Conservation (phyloP, 2,329 filamentous ascomycete genomes). For the Fusarium pseudograminearum region DNA sequence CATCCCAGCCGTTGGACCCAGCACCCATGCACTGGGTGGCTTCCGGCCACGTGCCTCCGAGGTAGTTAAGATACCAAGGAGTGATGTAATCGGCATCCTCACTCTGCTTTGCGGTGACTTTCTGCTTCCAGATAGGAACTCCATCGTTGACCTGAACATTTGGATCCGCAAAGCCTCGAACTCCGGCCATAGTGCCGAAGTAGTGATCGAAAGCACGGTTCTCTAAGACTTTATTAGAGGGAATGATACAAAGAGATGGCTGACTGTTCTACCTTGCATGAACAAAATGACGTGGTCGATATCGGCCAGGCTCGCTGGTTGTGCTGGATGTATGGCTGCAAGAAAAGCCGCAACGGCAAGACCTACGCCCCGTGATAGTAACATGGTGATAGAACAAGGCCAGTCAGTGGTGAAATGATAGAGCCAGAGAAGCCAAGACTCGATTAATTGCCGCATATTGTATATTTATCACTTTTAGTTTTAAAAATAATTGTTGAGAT, state of each 20-base stretch:
- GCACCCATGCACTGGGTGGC: constrained; percentile 67
- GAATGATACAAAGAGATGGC: fast-evolving
- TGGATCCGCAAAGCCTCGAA: constrained; percentile 22
- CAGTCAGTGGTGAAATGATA: background rate
- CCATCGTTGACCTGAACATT: background rate
- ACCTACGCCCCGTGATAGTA: background rate
- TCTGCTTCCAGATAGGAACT: constrained; percentile 13
- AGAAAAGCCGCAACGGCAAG: background rate
- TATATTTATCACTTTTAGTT: background rate
- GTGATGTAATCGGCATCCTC: constrained; percentile 10
- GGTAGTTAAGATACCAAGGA: constrained; percentile 66
- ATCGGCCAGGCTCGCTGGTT: constrained; percentile 6
- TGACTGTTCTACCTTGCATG: background rate
- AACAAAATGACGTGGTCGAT: constrained; percentile 22
- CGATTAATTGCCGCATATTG: constrained; percentile 8
- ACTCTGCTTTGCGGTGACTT: constrained; percentile 1
- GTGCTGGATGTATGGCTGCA: background rate
- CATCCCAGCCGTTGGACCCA: constrained; percentile 63
- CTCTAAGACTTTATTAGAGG: background rate
- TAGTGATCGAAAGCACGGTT: constrained; percentile 27
- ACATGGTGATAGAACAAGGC: constrained; percentile 12
- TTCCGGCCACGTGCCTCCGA: constrained; percentile 61
- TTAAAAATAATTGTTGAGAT: too few species aligned
- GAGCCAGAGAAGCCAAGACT: constrained; percentile 6
- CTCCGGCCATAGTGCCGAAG: constrained; percentile 23